A percentile compares a stretch with the other conserved stretches of the same genome.
Conservation (phyloP, 768 basidiomycete genomes). For the Amanita fuliginea region DNA sequence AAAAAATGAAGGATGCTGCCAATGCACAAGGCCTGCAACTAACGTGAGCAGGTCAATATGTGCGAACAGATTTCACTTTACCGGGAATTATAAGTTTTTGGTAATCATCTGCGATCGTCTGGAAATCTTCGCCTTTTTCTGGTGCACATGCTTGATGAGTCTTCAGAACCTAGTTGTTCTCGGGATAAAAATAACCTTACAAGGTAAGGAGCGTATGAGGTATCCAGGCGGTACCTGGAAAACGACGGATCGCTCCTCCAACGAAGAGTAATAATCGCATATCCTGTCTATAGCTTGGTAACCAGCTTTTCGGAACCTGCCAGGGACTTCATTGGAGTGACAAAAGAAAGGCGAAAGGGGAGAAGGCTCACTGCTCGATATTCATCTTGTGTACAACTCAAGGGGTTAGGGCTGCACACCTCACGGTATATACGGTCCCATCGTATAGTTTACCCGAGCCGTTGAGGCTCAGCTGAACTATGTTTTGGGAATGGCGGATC, state of each 20-base stretch:
- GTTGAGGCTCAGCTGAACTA: no score
- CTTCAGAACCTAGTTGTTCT: neutral
- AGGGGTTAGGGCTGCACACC: no score
- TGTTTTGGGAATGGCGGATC: no score
- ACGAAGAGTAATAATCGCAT: conserved; percentile 74
- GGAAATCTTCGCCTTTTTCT: conserved; percentile 62
- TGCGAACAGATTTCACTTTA: conserved; percentile 12
- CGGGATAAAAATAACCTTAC: conserved; percentile 21
- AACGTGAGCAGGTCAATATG: neutral
- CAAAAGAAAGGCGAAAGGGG: neutral
- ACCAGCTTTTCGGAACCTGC: conserved; percentile 75
- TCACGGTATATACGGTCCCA: no score
- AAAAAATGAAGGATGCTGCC: conserved; percentile 89
- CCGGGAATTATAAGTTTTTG: conserved; percentile 76
- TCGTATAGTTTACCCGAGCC: no score
- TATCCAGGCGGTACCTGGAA: conserved; percentile 80
- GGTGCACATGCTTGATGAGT: conserved; percentile 15
- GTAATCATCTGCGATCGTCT: conserved; percentile 66
- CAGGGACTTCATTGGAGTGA: neutral
- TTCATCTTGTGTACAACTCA: conserved; percentile 21
- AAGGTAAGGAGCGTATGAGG: conserved; percentile 53
- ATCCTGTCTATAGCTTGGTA: conserved; percentile 85
- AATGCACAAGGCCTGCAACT: conserved; percentile 66
- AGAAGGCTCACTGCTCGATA: conserved; percentile 30
- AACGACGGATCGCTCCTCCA: conserved; percentile 56